phyloP scores from a whole-genome alignment of 140 eudicot species.

The Flaveria floridana region DNA sequence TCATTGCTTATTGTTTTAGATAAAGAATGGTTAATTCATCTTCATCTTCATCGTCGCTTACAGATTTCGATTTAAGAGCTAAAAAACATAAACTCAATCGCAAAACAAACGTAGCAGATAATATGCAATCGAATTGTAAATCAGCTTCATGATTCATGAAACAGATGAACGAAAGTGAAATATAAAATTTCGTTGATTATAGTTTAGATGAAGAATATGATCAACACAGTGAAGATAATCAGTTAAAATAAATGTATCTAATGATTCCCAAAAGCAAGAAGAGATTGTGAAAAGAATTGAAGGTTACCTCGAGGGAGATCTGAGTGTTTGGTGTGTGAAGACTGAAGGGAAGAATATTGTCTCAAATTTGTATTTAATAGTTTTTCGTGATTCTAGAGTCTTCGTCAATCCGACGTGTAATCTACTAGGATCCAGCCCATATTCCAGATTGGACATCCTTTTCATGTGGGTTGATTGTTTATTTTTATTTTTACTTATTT shows the following conservation, averaged over 20 bases:
- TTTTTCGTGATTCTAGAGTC: not conserved
- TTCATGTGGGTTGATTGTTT: too few species aligned
- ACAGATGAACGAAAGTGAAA: too few species aligned
- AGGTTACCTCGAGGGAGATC: not conserved
- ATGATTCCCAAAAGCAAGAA: not conserved
- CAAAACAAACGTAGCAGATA: too few species aligned
- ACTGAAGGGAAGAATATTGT: not conserved
- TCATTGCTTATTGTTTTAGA: too few species aligned
- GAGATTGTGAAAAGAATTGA: not conserved
- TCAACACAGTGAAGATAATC: not conserved
- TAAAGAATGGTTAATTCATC: too few species aligned
- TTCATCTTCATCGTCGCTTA: too few species aligned
- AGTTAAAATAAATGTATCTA: not conserved
- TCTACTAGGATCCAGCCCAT: not conserved
- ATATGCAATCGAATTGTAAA: too few species aligned
- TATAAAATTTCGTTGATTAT: too few species aligned
- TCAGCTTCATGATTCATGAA: too few species aligned
- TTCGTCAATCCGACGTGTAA: not conserved
- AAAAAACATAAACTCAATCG: too few species aligned
- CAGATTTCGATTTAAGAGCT: too few species aligned
- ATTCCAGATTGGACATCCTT: not conserved
- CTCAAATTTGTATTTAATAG: not conserved
- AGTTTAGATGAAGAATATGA: not conserved
- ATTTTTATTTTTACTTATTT: too few species aligned
- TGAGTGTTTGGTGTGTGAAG: not conserved